Evolutionary conservation across 345 rosid genomes (phyloP).

Genomic region (Populus pruinosa): DNA sequence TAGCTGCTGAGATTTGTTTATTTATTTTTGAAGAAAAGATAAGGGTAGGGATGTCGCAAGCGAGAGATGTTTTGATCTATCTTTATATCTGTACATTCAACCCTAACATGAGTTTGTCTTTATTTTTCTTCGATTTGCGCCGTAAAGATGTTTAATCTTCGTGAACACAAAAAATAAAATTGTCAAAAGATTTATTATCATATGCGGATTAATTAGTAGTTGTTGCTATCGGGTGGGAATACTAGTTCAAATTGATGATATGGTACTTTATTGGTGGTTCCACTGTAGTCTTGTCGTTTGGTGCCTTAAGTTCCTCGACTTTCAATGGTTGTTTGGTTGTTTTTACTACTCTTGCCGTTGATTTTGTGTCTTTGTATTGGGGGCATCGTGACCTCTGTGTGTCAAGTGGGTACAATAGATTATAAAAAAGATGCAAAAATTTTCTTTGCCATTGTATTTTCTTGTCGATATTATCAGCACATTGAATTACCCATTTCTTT

Average conservation of each 20-base stretch:
- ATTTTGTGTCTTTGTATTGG: background rate
- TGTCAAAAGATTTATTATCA: too few species aligned
- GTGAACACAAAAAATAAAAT: too few species aligned
- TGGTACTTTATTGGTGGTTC: background rate
- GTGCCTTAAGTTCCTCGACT: background rate
- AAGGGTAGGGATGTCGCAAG: background rate
- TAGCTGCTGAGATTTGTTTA: background rate
- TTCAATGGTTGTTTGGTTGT: background rate
- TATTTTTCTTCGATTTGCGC: background rate
- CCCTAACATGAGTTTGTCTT: background rate
- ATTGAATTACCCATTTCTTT: background rate
- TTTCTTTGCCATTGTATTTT: background rate
- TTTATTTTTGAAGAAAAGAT: background rate
- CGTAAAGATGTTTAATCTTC: too few species aligned
- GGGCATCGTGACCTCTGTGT: background rate
- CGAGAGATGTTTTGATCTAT: background rate
- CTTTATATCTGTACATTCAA: background rate
- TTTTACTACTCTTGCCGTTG: background rate
- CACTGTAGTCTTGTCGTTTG: background rate
- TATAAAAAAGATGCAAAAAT: background rate
- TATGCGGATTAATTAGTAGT: too few species aligned
- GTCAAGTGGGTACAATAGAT: background rate
- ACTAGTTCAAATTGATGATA: background rate
- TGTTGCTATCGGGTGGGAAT: background rate
- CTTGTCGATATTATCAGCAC: background rate